Conservation (phyloP, 805 yeast species). For the Saccharomyces kudriavzevii region DNA sequence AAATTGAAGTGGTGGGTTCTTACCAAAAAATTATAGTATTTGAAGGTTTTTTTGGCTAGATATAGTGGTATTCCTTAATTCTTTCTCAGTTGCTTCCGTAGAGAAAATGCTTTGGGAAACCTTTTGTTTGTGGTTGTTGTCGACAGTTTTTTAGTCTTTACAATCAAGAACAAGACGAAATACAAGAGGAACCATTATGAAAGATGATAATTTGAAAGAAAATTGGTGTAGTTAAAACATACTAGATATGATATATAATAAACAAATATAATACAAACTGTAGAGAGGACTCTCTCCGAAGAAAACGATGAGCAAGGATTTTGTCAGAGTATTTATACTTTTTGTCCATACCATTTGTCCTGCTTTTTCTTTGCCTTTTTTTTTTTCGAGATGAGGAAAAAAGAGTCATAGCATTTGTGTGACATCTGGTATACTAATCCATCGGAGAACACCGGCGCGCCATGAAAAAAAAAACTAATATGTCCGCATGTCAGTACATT, state of each 20-base stretch:
- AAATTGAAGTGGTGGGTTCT: background rate
- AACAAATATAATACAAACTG: background rate
- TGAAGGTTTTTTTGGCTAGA: background rate
- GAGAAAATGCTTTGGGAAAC: background rate
- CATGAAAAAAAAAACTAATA: background rate
- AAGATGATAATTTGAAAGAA: constrained; percentile 9
- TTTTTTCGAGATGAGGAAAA: background rate
- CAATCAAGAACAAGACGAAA: constrained; percentile 1
- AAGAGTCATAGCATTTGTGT: background rate
- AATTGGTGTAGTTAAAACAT: constrained; percentile 16
- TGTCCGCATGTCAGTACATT: background rate
- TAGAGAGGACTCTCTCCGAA: background rate
- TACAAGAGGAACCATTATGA: background rate
- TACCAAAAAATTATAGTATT: background rate
- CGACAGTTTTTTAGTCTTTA: constrained; percentile 3
- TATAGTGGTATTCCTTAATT: background rate
- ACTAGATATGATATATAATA: background rate
- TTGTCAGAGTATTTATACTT: background rate
- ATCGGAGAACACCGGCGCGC: background rate
- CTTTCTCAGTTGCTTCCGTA: background rate
- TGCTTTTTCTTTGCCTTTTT: background rate
- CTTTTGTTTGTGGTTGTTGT: background rate
- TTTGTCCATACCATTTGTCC: background rate
- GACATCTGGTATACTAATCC: background rate
- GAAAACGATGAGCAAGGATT: background rate